Evolutionary conservation across 2,329 filamentous ascomycete species (phyloP).

Genomic region (Capronia americana): DNA sequence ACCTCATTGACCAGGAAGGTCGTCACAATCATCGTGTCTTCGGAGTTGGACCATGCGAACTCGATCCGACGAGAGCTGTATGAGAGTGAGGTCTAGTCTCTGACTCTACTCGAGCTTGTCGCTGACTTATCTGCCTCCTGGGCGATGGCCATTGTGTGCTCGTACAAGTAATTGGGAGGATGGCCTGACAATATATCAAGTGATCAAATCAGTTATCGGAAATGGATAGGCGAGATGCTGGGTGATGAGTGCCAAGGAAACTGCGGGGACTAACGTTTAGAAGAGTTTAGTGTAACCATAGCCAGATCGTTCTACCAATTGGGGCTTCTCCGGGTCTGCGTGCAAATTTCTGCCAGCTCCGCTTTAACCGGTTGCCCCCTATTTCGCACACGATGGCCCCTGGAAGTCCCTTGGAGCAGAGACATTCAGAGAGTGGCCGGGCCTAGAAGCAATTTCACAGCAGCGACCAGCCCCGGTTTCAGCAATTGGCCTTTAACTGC

Average conservation of each 20-base stretch:
- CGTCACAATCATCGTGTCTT: not conserved
- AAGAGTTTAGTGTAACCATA: not conserved
- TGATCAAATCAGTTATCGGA: not conserved
- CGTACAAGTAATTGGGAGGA: not conserved
- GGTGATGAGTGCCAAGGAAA: slow-evolving; percentile 16
- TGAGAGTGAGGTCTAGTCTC: not conserved
- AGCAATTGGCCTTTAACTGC: slow-evolving; percentile 2
- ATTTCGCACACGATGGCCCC: slow-evolving; percentile 3
- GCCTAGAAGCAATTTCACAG: slow-evolving; percentile 15
- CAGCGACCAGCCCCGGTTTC: slow-evolving; percentile 7
- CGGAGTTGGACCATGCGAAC: not conserved
- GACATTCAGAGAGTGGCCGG: not conserved
- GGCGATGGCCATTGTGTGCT: not conserved
- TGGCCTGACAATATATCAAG: not conserved
- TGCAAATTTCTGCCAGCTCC: not conserved
- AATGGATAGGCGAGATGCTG: slow-evolving; percentile 7
- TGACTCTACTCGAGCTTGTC: not conserved
- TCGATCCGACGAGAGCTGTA: not conserved
- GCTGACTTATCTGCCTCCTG: not conserved
- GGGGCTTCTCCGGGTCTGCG: not conserved
- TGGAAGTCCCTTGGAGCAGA: not conserved
- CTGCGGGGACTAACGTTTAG: not conserved
- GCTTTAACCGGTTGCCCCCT: slow-evolving; percentile 1
- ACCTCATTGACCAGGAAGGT: not conserved
- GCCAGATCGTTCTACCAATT: slow-evolving; percentile 9